A percentile compares a stretch with the other conserved stretches of the same genome.
Evolutionary conservation across 176 grass and related monocot genomes (phyloP).

Genomic region (Alloteropsis semialata): DNA sequence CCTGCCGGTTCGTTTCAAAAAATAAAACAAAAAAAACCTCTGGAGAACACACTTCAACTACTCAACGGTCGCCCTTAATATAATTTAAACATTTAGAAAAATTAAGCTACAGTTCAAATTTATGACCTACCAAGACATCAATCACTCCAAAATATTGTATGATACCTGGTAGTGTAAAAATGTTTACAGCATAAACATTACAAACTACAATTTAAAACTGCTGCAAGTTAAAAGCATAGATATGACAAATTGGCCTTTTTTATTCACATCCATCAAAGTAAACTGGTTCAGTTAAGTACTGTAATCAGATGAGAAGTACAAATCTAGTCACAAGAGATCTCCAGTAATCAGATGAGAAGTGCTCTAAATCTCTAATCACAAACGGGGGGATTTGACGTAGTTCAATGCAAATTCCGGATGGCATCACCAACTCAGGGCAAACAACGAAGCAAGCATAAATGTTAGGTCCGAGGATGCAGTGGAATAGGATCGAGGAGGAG

Average conservation of each 20-base stretch:
- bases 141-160: not conserved
- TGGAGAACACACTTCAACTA: not conserved
- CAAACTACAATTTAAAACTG: no score
- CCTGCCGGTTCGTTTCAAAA: no score
- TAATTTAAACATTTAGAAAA: not conserved
- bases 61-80: not conserved
- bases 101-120: not conserved
- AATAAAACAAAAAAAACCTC: no score
- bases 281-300: not conserved
- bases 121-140: not conserved
- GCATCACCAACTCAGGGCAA: no score
- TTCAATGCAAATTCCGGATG: no score
- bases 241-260: no score
- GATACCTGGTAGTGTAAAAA: not conserved
- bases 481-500: not conserved
- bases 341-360: not conserved
- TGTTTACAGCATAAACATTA: no score
- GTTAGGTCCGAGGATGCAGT: no score
- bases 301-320: no score
- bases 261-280: not conserved
- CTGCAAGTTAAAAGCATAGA: no score
- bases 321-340: no score
- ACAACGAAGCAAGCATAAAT: not conserved
- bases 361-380: not conserved
- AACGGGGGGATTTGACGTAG: no score